Base-by-base conservation (phyloP, 1,139 yeast species). In the Diutina ranongensis region DNA sequence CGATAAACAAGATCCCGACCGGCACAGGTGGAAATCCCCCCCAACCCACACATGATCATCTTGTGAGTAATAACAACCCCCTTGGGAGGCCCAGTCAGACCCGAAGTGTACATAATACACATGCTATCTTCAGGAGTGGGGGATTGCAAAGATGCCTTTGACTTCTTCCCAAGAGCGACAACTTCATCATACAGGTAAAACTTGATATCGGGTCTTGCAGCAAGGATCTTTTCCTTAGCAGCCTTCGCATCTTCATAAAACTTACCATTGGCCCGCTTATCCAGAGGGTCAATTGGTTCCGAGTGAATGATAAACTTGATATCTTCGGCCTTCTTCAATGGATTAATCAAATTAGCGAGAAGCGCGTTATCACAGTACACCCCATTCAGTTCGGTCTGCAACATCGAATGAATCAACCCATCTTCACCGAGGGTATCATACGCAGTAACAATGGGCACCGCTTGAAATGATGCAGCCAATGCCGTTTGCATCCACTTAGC, bases 61-160 rank as follows among this genome's bases (percentile, higher is more conserved):
- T 68, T 71, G 58, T 92, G 94, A 46, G 80, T 74, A 54, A 94
- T 69, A 33, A 85, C 88, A 40, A 92, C 99, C 65, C 99, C 99
- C 71, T 92, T 92, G 57, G 98, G 98, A 51, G 81, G 80, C 57
- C 98, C 98, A 16, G 98, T 89, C 16, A 97, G 88, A 46, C 99
- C 99, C 0, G 97, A 89, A 22, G 99, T 92, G 72, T 92, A 92
- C 97, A 94, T 92, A 61, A 92, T 87, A 70, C 96, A 86, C 40
- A 92, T 78, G 47, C 82, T 60, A 57, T 87, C 95, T n/a, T 78
- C 78, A 10, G 94, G 77, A 51, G 68, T 72, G 51, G 62, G 62
- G 44, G 66, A 57, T 15, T 59, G 59, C 13, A 52, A 51, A 49
- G 73, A 62, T 35, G 65, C 65, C 52, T 69, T 61, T 34, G 45